Evolutionary conservation across 495 filamentous ascomycete genomes (phyloP).

Genomic region (Lindgomyces ingoldianus): DNA sequence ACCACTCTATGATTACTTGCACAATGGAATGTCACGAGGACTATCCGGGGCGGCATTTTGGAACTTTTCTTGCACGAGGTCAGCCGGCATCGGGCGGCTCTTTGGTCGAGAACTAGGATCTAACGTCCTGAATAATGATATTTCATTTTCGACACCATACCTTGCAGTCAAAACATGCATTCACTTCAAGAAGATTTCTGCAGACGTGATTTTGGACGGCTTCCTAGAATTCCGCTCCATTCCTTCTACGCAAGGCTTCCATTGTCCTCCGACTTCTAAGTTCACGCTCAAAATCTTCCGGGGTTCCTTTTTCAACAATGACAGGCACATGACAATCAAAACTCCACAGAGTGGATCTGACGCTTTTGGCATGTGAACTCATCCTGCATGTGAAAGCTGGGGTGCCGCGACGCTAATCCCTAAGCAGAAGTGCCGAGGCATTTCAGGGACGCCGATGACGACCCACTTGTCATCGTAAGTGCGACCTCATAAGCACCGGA

Average conservation of each 20-base stretch:
- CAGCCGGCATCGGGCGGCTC: not conserved
- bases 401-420: not conserved
- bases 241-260: no score
- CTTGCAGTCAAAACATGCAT: no score
- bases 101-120: no score
- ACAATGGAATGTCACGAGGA: not conserved
- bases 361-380: constrained; percentile 4
- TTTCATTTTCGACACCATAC: no score
- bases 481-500: not conserved
- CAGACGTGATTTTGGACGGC: no score
- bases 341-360: not conserved
- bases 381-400: constrained; percentile 27
- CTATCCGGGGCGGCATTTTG: not conserved
- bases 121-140: no score
- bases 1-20: not conserved
- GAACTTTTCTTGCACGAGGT: not conserved
- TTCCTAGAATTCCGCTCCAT: no score
- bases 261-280: no score
- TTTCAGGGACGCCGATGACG: not conserved
- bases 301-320: no score
- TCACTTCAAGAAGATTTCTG: no score
- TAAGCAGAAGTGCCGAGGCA: constrained; percentile 7
- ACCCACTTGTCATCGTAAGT: not conserved
- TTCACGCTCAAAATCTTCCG: no score
- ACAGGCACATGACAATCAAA: constrained; percentile 24